phyloP scores from a whole-genome alignment of 2,329 filamentous ascomycete genomes.

The Microcyclospora pomicola region DNA sequence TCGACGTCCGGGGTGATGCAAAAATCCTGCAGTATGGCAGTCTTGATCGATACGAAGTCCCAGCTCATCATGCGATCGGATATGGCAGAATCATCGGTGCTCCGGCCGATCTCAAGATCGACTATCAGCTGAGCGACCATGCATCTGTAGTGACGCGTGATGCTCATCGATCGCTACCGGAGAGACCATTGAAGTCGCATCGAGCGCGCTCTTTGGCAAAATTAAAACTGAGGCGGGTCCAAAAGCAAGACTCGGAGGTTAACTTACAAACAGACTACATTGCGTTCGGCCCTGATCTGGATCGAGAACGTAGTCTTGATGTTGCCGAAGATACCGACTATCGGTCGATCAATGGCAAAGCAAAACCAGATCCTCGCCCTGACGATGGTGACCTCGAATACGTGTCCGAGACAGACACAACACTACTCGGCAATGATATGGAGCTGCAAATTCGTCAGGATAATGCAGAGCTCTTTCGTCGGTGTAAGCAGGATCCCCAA shows the following conservation, averaged over 20 bases:
- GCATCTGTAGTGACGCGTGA: constrained; percentile 6
- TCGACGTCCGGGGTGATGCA: constrained; percentile 65
- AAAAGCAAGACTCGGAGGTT: background rate
- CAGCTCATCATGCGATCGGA: constrained; percentile 55
- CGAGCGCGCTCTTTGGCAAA: background rate
- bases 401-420: constrained; percentile 16
- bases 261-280: constrained; percentile 8
- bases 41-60: constrained; percentile 57
- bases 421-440: constrained; percentile 3
- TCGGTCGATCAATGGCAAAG: constrained; percentile 24
- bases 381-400: constrained; percentile 26
- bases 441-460: constrained; percentile 31
- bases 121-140: constrained; percentile 47
- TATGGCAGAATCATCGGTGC: constrained; percentile 59
- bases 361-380: constrained; percentile 8
- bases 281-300: constrained; percentile 5
- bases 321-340: constrained; percentile 21
- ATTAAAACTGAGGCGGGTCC: too few relatives aligned
- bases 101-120: constrained; percentile 46
- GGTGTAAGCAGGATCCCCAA: constrained; percentile 50
- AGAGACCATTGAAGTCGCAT: background rate
- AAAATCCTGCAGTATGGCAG: constrained; percentile 63
- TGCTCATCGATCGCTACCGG: background rate
- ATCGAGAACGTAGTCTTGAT: constrained; percentile 10
- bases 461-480: constrained; percentile 48